Evolutionary conservation across 345 rosid genomes (phyloP).

Genomic region (Salix exigua): DNA sequence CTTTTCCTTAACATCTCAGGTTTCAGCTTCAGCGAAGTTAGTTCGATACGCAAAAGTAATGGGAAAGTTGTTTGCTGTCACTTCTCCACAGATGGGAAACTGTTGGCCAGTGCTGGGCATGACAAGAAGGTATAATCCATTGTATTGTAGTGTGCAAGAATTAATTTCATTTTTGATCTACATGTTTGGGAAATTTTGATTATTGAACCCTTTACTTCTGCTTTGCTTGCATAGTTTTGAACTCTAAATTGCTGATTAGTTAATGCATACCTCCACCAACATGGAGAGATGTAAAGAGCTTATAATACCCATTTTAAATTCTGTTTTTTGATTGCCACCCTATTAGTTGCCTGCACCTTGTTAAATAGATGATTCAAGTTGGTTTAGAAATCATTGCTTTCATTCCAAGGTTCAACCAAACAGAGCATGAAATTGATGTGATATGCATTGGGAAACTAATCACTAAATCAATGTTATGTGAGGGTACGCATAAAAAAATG

Average conservation of each 20-base stretch:
- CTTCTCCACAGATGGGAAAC: conserved; percentile 94
- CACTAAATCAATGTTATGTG: neutral
- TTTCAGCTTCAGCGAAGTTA: conserved; percentile 74
- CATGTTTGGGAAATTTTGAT: neutral
- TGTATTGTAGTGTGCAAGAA: neutral
- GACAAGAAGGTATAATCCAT: conserved; percentile 79
- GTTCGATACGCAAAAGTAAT: conserved; percentile 74
- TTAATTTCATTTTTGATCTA: neutral
- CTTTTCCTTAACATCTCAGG: conserved; percentile 42
- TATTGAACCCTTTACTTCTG: neutral
- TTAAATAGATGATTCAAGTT: neutral
- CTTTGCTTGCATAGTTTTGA: neutral
- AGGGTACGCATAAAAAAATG: neutral
- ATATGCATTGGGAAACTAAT: neutral
- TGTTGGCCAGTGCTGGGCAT: conserved; percentile 95
- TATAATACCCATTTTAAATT: neutral
- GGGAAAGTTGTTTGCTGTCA: conserved; percentile 90
- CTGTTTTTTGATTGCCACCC: neutral
- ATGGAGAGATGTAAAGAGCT: neutral
- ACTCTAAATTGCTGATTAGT: neutral
- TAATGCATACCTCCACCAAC: neutral
- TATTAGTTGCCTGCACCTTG: neutral
- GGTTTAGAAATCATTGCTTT: neutral
- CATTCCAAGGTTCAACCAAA: neutral
- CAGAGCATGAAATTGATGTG: neutral